phyloP scores from a whole-genome alignment of 2,329 filamentous ascomycete species.

The Fusarium oxysporum region DNA sequence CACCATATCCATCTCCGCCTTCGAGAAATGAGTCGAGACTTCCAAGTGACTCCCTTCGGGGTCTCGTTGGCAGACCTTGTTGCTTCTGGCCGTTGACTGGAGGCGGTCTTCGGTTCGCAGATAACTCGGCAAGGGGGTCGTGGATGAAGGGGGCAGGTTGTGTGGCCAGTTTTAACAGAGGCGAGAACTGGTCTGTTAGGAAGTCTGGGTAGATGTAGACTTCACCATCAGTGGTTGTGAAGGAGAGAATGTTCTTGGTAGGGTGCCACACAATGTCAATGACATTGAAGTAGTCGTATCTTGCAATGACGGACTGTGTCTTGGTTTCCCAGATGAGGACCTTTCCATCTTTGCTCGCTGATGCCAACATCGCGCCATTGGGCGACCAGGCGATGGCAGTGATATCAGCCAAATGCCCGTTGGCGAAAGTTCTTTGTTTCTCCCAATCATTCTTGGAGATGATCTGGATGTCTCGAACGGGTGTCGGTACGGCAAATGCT shows the following conservation, averaged over 20 bases:
- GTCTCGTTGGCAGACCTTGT: slow-evolving; percentile 59
- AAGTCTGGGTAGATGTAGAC: slow-evolving; percentile 88
- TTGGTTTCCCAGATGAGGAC: slow-evolving; percentile 89
- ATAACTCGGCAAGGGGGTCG: slow-evolving; percentile 78
- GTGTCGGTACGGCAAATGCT: slow-evolving; percentile 87
- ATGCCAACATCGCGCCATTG: slow-evolving; percentile 88
- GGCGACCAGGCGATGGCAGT: slow-evolving; percentile 93
- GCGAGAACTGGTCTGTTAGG: slow-evolving; percentile 67
- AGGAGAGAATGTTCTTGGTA: slow-evolving; percentile 86
- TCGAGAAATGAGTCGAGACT: slow-evolving; percentile 84
- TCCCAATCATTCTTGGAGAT: slow-evolving; percentile 93
- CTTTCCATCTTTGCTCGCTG: slow-evolving; percentile 74
- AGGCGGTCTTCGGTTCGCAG: slow-evolving; percentile 71
- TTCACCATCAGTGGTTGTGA: slow-evolving; percentile 92
- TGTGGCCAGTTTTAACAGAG: slow-evolving; percentile 66
- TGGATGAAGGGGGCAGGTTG: slow-evolving; percentile 90
- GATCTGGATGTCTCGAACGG: slow-evolving; percentile 84
- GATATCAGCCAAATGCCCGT: slow-evolving; percentile 85
- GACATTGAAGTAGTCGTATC: slow-evolving; percentile 84
- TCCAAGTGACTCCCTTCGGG: slow-evolving; percentile 74
- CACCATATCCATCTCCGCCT: slow-evolving; percentile 64
- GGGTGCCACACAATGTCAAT: slow-evolving; percentile 93
- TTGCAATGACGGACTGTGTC: slow-evolving; percentile 83
- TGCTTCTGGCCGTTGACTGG: slow-evolving; percentile 66
- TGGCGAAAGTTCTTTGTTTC: slow-evolving; percentile 81